phyloP scores from a whole-genome alignment of 306 rosid genomes.

The Malus asiatica region DNA sequence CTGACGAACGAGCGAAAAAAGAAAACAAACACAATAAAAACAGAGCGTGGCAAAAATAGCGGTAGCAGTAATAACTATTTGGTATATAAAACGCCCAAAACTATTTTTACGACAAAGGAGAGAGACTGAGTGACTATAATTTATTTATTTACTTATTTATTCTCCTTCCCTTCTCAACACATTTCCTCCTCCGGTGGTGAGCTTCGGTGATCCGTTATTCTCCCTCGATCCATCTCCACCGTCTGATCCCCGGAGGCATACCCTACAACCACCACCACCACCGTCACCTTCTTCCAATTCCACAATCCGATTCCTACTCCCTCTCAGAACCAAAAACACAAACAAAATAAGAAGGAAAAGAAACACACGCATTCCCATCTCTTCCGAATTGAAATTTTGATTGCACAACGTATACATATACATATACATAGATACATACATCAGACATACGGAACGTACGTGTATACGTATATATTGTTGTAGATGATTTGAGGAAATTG shows the following conservation, averaged over 20 bases:
- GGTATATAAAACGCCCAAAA: background rate
- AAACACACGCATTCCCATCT: background rate
- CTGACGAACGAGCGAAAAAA: background rate
- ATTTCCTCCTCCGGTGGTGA: slow-evolving; percentile 27
- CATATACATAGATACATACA: background rate
- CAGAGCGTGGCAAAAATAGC: slow-evolving; percentile 2
- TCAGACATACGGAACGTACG: background rate
- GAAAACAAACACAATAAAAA: background rate
- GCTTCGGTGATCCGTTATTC: slow-evolving; percentile 33
- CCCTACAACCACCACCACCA: background rate
- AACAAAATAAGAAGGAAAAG: too few species aligned
- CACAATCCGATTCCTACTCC: background rate
- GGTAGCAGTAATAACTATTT: background rate
- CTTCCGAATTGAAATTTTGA: background rate
- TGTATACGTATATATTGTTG: background rate
- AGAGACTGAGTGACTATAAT: background rate
- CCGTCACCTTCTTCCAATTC: background rate
- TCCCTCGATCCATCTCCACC: background rate
- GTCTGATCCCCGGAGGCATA: slow-evolving; percentile 6
- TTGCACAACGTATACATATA: background rate
- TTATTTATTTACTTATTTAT: background rate
- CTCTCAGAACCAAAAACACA: background rate
- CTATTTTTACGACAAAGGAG: background rate
- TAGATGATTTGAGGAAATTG: background rate
- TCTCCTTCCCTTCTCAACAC: background rate